Evolutionary conservation across 805 yeast genomes (phyloP), one percentile per base, ranked within the genome.

Genomic region (Kazachstania taianensis): DNA sequence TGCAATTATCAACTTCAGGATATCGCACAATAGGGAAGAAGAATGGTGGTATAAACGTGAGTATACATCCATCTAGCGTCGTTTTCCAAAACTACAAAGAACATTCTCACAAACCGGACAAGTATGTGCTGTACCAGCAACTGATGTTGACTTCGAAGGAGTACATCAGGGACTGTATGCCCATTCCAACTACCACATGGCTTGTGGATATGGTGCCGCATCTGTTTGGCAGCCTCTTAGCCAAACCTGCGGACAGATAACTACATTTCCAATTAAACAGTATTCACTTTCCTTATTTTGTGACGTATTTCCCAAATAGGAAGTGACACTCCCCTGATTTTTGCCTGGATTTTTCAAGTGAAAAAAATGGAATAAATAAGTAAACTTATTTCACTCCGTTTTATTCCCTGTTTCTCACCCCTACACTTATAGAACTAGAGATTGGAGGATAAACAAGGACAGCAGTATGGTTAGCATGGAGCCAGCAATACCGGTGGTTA

Each of bases 11-110:
- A 1, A 38, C 46, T 5, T 39, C 46, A 5, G 61, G 61, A 1
- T 55, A 55, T 36, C 48, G 36, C n/a, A 59, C 57, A 3, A 44
- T 44, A 9, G 56, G 57, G 42, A 33, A 48, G 43, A 38, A 41
- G 7, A 74, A 74, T 45, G 77, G 76, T 42, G 77, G 78, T 27
- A 79, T 82, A 41, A 70, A 75, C n/a, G 89, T 85, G 1, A 69
- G 64, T 49, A 67, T 89, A 22, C 98, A 89, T 49, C 98, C 98
- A 0, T 79, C 94, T 0, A 81, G 94, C 0, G 73, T 78, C 0
- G 52, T 89, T 20, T 75, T 72, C 48, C 49, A 49, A 24, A 46
- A 45, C 13, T 30, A 44, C 7, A 45, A 41, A 27, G 52, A 44
- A 18, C 63, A 66, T 9, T 61, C 63, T 9, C 77, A 74, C 40